phyloP scores from a whole-genome alignment of 2,329 filamentous ascomycete species.

The Fusarium ambrosium region DNA sequence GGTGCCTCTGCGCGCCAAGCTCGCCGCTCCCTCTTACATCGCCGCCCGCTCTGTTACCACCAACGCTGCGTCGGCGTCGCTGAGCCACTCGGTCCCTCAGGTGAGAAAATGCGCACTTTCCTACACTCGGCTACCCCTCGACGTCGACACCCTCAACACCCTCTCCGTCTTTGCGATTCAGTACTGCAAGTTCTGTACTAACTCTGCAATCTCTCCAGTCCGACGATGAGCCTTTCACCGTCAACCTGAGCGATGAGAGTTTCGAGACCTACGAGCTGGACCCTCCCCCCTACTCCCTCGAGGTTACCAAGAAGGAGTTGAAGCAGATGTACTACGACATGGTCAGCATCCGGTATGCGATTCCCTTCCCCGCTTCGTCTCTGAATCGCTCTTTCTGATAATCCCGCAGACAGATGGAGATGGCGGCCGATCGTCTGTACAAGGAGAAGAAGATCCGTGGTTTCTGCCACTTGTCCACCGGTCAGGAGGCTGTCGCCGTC shows the following conservation, averaged over 20 bases:
- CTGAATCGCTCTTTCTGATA: constrained; percentile 46
- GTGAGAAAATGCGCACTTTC: constrained; percentile 54
- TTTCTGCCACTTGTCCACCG: constrained; percentile 98
- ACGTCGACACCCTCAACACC: constrained; percentile 9
- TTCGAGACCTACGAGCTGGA: constrained; percentile 99
- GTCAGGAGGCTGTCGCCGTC: constrained; percentile 96
- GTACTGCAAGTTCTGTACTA: constrained; percentile 20
- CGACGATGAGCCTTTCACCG: constrained; percentile 92
- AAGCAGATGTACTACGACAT: constrained; percentile 99
- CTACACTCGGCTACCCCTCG: constrained; percentile 16
- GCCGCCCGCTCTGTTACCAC: constrained; percentile 88
- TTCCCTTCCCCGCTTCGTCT: background rate
- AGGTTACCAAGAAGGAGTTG: constrained; percentile 96
- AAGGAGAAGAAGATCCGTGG: constrained; percentile 99
- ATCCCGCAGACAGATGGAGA: constrained; percentile 91
- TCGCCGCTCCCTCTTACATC: constrained; percentile 59
- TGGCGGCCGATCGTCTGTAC: constrained; percentile 98
- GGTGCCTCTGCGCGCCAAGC: constrained; percentile 67
- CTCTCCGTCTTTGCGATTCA: background rate
- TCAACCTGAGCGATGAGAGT: constrained; percentile 96
- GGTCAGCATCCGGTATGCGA: constrained; percentile 87
- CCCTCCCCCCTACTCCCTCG: constrained; percentile 90
- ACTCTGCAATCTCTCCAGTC: constrained; percentile 67
- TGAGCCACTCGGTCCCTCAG: constrained; percentile 78
- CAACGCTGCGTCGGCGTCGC: constrained; percentile 91